Base-by-base conservation (phyloP, 306 rosid species). In the Sesbania bispinosa region DNA sequence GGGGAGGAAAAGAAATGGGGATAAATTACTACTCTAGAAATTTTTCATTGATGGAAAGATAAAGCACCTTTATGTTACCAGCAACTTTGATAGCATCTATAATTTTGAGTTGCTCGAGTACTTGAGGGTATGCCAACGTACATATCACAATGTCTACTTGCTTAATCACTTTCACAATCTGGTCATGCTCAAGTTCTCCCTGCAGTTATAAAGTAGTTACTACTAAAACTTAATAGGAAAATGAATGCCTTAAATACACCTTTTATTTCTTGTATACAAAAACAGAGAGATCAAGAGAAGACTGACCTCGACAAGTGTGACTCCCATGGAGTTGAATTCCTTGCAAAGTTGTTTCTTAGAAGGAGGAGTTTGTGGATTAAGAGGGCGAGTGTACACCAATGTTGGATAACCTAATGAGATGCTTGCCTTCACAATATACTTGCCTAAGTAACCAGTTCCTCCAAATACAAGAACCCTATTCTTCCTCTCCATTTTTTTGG, bases 391-490 rank as follows among this genome's bases (percentile, higher is more conserved):
- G n/a, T 78, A 84, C 0, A 81, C 81, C 2, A 35, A 71, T 15
- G 85, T 81, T 70, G 77, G 82, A 78, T 75, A 67, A 0, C 88
- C 84, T 47, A 75, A 74, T 14, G 20, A 7, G 0, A 75, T 14
- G 51, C 86, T 84, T 70, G 86, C 86, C 57, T 66, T 78, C 72
- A 81, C 86, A 48, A 84, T 52, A 6, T 78, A 41, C 16, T 75
- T 65, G 0, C 88, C 88, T 1, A 84, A 43, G 74, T 84, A 84
- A 4, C 88, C 85, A 11, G 68, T 81, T 84, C 85, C 88, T 4
- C 88, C 88, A 60, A 84, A 69, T 19, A 78, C 15, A 9, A 81
- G 33, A 20, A 84, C 71, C 29, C 29, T 81, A 35, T 58, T 71
- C 59, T 32, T 65, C 42, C 7, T 33, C 50, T 70, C 81, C 83